phyloP scores from a whole-genome alignment of 176 grass and related monocot species.

The Oryza australiensis region DNA sequence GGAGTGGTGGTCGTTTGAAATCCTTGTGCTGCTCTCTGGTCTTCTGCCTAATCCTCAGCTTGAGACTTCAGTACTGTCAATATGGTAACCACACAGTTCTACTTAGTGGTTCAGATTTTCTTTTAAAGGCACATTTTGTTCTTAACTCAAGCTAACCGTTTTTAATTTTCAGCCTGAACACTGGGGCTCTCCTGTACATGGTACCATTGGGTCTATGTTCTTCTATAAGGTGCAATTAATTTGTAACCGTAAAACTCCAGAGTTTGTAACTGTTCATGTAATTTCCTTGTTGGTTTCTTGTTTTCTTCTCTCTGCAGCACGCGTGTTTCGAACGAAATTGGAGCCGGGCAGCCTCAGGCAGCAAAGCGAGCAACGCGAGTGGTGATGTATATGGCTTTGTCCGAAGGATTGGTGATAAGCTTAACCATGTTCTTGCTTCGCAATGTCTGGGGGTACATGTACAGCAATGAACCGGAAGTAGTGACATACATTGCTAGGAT shows the following conservation, averaged over 20 bases:
- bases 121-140: background rate
- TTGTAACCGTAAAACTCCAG: background rate
- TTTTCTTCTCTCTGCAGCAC: background rate
- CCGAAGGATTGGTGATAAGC: slow-evolving; percentile 17
- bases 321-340: slow-evolving; percentile 26
- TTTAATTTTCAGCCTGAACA: slow-evolving; percentile 33
- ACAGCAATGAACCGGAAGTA: slow-evolving; percentile 39
- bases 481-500: slow-evolving; percentile 33
- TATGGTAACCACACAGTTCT: slow-evolving; percentile 15
- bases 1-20: slow-evolving; percentile 55
- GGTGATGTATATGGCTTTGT: slow-evolving; percentile 34
- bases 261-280: background rate
- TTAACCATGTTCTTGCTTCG: slow-evolving; percentile 31
- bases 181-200: slow-evolving; percentile 37
- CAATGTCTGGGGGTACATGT: slow-evolving; percentile 30
- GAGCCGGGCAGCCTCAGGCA: slow-evolving; percentile 25
- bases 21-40: slow-evolving; percentile 41
- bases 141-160: background rate
- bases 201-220: slow-evolving; percentile 25
- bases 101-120: background rate
- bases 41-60: slow-evolving; percentile 44
- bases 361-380: slow-evolving; percentile 21
- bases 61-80: slow-evolving; percentile 46
- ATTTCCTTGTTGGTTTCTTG: background rate
- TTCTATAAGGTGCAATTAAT: slow-evolving; percentile 21